Evolutionary conservation across 768 basidiomycete genomes (phyloP).

Genomic region (Clitopilus hobsonii): DNA sequence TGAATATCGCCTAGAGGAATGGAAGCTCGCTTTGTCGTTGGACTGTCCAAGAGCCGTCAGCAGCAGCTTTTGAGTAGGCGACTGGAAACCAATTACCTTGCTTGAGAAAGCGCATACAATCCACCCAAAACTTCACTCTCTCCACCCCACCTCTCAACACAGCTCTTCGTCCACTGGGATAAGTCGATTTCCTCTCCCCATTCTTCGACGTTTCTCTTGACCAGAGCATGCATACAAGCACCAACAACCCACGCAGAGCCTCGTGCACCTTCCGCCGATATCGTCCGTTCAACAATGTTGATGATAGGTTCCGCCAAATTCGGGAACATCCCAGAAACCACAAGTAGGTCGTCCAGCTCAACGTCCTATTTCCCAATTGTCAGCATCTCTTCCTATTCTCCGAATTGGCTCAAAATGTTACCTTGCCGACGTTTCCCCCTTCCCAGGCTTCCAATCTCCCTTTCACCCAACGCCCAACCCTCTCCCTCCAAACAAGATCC

Average conservation of each 20-base stretch:
- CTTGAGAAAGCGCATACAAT: slow-evolving; percentile 40
- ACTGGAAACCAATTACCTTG: slow-evolving; percentile 31
- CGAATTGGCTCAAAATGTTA: slow-evolving; percentile 16
- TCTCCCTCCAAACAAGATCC: slow-evolving; percentile 56
- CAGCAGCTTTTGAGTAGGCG: neutral
- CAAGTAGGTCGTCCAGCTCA: slow-evolving; percentile 51
- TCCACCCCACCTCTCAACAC: slow-evolving; percentile 52
- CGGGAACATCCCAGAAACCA: slow-evolving; percentile 49
- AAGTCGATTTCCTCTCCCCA: slow-evolving; percentile 49
- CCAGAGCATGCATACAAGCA: slow-evolving; percentile 52
- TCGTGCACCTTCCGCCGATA: slow-evolving; percentile 24
- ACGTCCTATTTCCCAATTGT: slow-evolving; percentile 27
- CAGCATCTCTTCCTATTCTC: neutral
- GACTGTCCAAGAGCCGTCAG: too few relatives aligned
- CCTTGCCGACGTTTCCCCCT: slow-evolving; percentile 30
- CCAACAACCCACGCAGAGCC: slow-evolving; percentile 52
- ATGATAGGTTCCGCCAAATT: slow-evolving; percentile 35
- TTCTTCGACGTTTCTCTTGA: slow-evolving; percentile 33
- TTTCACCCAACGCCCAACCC: slow-evolving; percentile 46
- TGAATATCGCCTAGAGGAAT: slow-evolving; percentile 49
- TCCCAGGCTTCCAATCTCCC: slow-evolving; percentile 38
- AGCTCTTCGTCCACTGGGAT: slow-evolving; percentile 38
- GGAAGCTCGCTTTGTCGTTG: slow-evolving; percentile 13
- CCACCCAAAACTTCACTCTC: slow-evolving; percentile 53
- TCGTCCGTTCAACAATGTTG: slow-evolving; percentile 36